Evolutionary conservation across 1,139 yeast species (phyloP), one percentile per base, ranked within the genome.

Genomic region (Pichia sp.): DNA sequence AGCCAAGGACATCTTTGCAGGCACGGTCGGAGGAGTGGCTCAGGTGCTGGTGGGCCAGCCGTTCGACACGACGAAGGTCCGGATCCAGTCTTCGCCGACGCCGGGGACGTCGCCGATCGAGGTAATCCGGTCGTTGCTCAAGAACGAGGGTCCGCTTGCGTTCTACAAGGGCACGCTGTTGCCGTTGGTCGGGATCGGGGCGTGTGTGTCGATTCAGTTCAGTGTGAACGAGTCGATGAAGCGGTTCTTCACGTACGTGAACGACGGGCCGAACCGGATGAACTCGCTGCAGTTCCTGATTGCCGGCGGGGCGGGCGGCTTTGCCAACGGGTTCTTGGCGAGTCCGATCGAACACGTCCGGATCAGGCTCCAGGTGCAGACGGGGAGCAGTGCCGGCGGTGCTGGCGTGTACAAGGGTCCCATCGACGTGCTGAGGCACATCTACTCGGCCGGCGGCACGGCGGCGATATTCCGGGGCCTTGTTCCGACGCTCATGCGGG

Each of bases 41-140:
- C 98, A 92, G 72, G 97, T 92, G 13, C 75, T 92, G 49, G 89
- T 87, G n/a, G 97, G 97, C 36, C 97, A 92, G 71, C 98, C 98
- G 11, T 92, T 92, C 65, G 98, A 92, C 69, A 89, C 96, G 10
- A 89, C 95, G 49, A 92, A 90, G 70, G 97, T 92, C 42, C 79
- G 98, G 60, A 76, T 92, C 50, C 97, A 92, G 67, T 85, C 93
- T 8, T 83, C 90, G 1, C 84, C 82, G 49, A 93, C 95, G 4
- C 81, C 84, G 29, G 88, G 88, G 63, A 73, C 73, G 13, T 61
- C 68, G 2, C 86, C 97, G 0, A 65, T 81, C 51, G 95, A 89
- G 64, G 96, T 90, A 5, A 83, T 90, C 44, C 80, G 79, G 64
- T 80, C 82, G 64, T 75, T 92, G 54, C 54, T 90, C 51, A 75